phyloP scores from a whole-genome alignment of 83 land plant genomes.

The Thuja plicata region DNA sequence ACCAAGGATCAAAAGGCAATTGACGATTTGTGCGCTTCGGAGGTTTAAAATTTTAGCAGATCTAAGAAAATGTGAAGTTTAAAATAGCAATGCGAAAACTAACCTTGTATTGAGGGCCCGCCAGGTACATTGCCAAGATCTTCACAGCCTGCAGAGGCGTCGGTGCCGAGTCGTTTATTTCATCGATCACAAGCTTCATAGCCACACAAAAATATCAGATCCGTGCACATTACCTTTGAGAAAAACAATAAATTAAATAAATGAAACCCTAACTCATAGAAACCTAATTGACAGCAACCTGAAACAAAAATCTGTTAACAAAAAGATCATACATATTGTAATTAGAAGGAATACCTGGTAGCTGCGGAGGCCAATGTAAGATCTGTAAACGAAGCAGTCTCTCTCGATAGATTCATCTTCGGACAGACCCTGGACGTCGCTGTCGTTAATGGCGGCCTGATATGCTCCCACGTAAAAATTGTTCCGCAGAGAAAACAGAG shows the following conservation, averaged over 20 bases:
- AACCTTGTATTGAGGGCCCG: slow-evolving; percentile 80
- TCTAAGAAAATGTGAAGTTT: background rate
- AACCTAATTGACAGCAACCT: slow-evolving; percentile 5
- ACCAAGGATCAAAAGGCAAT: background rate
- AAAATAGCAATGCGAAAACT: background rate
- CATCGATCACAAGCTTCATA: slow-evolving; percentile 84
- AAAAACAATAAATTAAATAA: background rate
- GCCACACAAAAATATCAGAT: slow-evolving; percentile 3
- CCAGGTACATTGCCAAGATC: slow-evolving; percentile 81
- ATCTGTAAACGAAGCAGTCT: slow-evolving; percentile 85
- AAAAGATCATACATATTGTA: background rate
- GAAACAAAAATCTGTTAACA: background rate
- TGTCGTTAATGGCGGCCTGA: slow-evolving; percentile 92
- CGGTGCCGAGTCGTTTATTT: slow-evolving; percentile 82
- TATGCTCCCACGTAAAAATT: slow-evolving; percentile 94
- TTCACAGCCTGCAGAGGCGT: slow-evolving; percentile 97
- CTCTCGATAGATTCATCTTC: slow-evolving; percentile 76
- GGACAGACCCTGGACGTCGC: slow-evolving; percentile 79
- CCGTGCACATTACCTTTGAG: background rate
- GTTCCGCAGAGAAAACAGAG: slow-evolving; percentile 78
- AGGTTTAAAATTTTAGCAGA: background rate
- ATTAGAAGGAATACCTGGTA: slow-evolving; percentile 54
- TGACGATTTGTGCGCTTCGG: background rate
- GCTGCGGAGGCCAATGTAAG: slow-evolving; percentile 93
- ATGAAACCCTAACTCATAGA: background rate